Evolutionary conservation across 2,329 filamentous ascomycete species (phyloP).

Genomic region (Alternaria sp.): DNA sequence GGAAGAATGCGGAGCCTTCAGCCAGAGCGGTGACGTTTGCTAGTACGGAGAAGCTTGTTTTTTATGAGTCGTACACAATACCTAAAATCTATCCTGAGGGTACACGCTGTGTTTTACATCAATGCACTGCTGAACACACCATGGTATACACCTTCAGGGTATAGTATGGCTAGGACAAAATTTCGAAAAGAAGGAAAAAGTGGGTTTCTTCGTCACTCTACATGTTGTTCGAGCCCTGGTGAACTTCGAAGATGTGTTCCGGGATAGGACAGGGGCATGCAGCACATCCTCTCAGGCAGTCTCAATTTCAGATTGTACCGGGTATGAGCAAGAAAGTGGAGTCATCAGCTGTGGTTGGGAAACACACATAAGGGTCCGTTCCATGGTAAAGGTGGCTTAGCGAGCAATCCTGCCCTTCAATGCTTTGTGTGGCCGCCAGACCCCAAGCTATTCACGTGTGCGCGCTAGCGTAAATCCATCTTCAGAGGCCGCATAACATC

Average conservation of each 20-base stretch:
- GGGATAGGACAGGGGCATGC: neutral
- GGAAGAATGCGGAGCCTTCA: neutral
- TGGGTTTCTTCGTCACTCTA: neutral
- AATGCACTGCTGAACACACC: neutral
- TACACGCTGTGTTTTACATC: neutral
- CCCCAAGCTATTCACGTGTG: constrained; percentile 17
- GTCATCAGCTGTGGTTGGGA: constrained; percentile 4
- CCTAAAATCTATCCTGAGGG: neutral
- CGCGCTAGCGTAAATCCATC: constrained; percentile 15
- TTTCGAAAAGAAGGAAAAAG: too few species aligned
- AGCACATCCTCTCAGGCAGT: neutral
- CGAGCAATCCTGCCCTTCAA: constrained; percentile 11
- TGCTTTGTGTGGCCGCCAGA: constrained; percentile 7
- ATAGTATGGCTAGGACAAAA: neutral
- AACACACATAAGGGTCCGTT: constrained; percentile 2
- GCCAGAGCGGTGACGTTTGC: constrained; percentile 2
- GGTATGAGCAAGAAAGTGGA: neutral
- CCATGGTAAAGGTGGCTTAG: constrained; percentile 17
- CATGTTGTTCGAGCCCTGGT: neutral
- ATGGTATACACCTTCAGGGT: neutral
- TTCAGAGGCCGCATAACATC: constrained; percentile 12
- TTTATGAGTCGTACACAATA: neutral
- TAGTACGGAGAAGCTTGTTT: neutral
- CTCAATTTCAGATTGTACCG: neutral
- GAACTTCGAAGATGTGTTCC: neutral